phyloP scores from a whole-genome alignment of 192 early-diverging fungal species.

The Coemansia sp. region DNA sequence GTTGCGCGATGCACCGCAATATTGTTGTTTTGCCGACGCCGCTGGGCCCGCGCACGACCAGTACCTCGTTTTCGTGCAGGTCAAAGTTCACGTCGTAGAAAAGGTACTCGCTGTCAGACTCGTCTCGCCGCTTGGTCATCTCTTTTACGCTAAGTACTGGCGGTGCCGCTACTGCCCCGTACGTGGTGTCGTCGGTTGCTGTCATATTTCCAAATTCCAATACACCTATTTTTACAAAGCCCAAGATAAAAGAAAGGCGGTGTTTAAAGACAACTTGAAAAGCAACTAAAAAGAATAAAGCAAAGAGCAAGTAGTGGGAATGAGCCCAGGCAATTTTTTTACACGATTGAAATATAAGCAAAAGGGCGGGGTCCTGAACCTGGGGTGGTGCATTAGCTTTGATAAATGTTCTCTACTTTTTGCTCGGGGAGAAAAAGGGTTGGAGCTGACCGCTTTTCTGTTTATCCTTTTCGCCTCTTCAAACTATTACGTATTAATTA shows the following conservation, averaged over 20 bases:
- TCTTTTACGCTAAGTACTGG: conserved; percentile 34
- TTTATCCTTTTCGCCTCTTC: background rate
- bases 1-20: conserved; percentile 77
- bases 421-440: background rate
- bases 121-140: conserved; percentile 44
- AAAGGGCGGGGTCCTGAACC: background rate
- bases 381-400: background rate
- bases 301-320: background rate
- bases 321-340: background rate
- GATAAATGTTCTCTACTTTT: background rate
- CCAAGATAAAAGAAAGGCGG: background rate
- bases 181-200: conserved; percentile 2
- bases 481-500: background rate
- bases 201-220: background rate
- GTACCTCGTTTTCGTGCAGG: conserved; percentile 56
- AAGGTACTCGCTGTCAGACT: conserved; percentile 26
- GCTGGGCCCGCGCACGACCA: conserved; percentile 68
- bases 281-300: background rate
- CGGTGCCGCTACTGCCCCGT: conserved; percentile 14
- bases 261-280: background rate
- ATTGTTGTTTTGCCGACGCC: conserved; percentile 83
- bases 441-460: background rate
- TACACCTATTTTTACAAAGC: background rate
- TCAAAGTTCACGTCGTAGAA: conserved; percentile 59
- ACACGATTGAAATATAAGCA: background rate